Conservation (phyloP, 495 filamentous ascomycete species). For the Rusavskia elegans region DNA sequence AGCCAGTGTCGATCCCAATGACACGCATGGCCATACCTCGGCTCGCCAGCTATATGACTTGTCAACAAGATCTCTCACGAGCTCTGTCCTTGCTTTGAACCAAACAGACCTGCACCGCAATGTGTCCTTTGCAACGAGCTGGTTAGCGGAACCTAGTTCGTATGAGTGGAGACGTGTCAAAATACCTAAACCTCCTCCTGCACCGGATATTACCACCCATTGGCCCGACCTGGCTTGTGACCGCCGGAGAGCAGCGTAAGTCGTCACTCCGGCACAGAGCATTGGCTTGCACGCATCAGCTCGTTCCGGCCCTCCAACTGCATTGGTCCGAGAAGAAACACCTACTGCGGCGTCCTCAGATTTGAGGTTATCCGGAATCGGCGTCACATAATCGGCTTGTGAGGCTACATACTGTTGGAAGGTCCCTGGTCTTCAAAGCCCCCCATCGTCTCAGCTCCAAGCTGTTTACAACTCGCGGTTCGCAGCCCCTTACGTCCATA, state of each 20-base stretch:
- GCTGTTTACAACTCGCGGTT: slow-evolving; percentile 38
- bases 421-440: slow-evolving; percentile 33
- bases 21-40: slow-evolving; percentile 50
- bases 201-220: slow-evolving; percentile 50
- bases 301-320: background rate
- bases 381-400: slow-evolving; percentile 50
- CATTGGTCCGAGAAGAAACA: background rate
- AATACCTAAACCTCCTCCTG: slow-evolving; percentile 47
- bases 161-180: background rate
- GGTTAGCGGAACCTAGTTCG: background rate
- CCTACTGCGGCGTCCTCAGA: slow-evolving; percentile 38
- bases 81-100: background rate
- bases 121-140: background rate
- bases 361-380: slow-evolving; percentile 44
- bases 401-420: slow-evolving; percentile 59
- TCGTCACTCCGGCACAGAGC: slow-evolving; percentile 45
- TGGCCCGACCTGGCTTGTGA: slow-evolving; percentile 41
- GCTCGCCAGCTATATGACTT: slow-evolving; percentile 29
- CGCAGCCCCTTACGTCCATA: background rate
- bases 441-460: background rate
- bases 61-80: background rate
- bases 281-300: slow-evolving; percentile 24
- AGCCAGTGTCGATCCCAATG: slow-evolving; percentile 51
- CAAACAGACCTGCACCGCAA: background rate
- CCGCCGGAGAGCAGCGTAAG: slow-evolving; percentile 42